These are phyloP conservation scores for Graphiopsis chlorocephala DNA, from an alignment of 2,329 filamentous ascomycete species.

Conservation along the genomic window DNA sequence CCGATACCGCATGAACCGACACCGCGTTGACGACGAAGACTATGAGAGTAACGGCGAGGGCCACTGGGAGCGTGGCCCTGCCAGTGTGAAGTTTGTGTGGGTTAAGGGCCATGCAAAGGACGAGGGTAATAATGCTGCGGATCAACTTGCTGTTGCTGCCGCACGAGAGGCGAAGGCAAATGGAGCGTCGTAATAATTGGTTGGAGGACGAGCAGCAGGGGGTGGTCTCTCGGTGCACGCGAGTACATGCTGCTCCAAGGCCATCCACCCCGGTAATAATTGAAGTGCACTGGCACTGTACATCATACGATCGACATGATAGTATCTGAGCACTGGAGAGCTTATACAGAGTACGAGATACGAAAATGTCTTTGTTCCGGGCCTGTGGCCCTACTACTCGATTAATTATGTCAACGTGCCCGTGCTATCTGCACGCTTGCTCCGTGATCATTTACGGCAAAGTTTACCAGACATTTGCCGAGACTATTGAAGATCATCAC, in stretches of 20 bases:
- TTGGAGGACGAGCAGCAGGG: not conserved
- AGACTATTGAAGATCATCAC: not conserved
- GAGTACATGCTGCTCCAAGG: not conserved
- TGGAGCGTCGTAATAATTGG: not conserved
- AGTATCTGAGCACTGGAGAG: not conserved
- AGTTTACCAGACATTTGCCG: conserved; percentile 1
- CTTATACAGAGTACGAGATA: not conserved
- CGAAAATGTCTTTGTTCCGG: not conserved
- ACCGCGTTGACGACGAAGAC: conserved; percentile 48
- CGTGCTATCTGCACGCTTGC: not conserved
- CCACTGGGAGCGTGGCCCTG: conserved; percentile 34
- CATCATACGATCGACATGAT: not conserved
- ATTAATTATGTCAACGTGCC: not conserved
- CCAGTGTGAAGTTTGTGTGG: conserved; percentile 67
- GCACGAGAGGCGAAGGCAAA: conserved; percentile 45
- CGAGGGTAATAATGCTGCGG: conserved; percentile 75
- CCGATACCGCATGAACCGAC: conserved; percentile 31
- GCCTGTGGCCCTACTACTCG: not conserved
- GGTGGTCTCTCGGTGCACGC: not conserved
- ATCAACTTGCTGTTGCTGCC: conserved; percentile 69
- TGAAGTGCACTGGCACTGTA: not conserved
- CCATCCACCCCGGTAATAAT: not conserved
- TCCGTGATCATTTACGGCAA: not conserved
- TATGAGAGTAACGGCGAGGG: conserved; percentile 9
- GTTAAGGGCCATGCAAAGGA: conserved; percentile 79